Evolutionary conservation across 1,284 basidiomycete genomes (phyloP).

Genomic region (Naganishia cerealis): DNA sequence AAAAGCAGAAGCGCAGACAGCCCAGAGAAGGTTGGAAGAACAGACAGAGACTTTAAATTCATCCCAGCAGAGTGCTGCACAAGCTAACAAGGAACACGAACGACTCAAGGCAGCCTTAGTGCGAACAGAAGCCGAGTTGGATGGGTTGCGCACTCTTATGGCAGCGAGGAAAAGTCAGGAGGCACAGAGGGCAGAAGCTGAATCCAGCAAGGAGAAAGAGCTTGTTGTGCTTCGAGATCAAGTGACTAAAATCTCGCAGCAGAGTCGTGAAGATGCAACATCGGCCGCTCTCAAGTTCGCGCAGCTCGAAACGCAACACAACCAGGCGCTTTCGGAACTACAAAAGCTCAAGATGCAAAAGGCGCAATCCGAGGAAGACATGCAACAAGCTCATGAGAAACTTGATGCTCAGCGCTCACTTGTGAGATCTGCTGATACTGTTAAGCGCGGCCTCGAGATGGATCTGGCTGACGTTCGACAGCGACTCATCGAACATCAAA

Average conservation of each 20-base stretch:
- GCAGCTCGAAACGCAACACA: constrained; percentile 50
- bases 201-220: constrained; percentile 84
- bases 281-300: constrained; percentile 43
- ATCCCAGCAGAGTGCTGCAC: constrained; percentile 61
- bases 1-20: constrained; percentile 45
- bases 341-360: constrained; percentile 2
- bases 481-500: constrained; percentile 71
- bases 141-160: constrained; percentile 77
- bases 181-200: constrained; percentile 75
- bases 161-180: constrained; percentile 84
- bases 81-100: constrained; percentile 67
- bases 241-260: constrained; percentile 47
- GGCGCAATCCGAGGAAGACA: constrained; percentile 57
- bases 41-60: constrained; percentile 54
- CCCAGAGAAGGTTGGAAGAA: constrained; percentile 5
- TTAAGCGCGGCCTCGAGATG: constrained; percentile 68
- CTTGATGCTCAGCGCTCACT: constrained; percentile 61
- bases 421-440: constrained; percentile 68
- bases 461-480: constrained; percentile 71
- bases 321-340: constrained; percentile 43
- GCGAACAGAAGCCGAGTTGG: constrained; percentile 75
- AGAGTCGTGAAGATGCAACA: constrained; percentile 44
- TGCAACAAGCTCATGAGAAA: constrained; percentile 61
- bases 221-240: constrained; percentile 71
- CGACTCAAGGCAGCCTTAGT: constrained; percentile 58